A percentile compares a stretch with the other conserved stretches of the same genome.
Evolutionary conservation across 148 eudicot species (phyloP).

Genomic region (Chenopodium album): DNA sequence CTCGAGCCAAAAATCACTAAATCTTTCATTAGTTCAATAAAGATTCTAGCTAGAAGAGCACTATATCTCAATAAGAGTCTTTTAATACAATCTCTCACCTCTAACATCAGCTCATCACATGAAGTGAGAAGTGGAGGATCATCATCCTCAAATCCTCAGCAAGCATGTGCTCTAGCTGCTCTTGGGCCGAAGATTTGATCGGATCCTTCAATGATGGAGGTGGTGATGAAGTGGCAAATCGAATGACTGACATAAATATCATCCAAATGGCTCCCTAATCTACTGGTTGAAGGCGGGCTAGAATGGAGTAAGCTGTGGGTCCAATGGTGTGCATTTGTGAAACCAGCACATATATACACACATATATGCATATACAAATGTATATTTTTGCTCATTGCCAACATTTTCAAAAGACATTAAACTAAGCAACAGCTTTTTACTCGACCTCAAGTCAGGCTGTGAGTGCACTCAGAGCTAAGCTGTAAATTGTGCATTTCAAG

Average conservation of each 20-base stretch:
- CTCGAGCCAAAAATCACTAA: conserved; percentile 60
- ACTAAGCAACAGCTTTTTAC: not conserved
- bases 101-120: conserved; percentile 52
- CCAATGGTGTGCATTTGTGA: conserved; percentile 58
- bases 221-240: conserved; percentile 74
- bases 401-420: not conserved
- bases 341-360: not conserved
- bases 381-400: not conserved
- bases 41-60: conserved; percentile 38
- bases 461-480: not conserved
- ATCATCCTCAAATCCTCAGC: conserved; percentile 58
- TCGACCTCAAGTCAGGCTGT: not conserved
- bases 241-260: conserved; percentile 62
- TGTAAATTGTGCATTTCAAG: not conserved
- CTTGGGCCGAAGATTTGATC: conserved; percentile 68
- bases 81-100: conserved; percentile 47
- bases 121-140: conserved; percentile 69
- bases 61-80: conserved; percentile 45
- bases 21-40: conserved; percentile 46
- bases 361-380: too few relatives aligned
- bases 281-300: conserved; percentile 85
- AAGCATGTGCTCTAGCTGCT: conserved; percentile 89
- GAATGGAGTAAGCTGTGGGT: conserved; percentile 47
- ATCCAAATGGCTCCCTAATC: conserved; percentile 39
- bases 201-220: conserved; percentile 46